A percentile compares a stretch with the other conserved stretches of the same genome.
phyloP scores from a whole-genome alignment of 2,329 filamentous ascomycete species.

The Hypoxylon sp. region DNA sequence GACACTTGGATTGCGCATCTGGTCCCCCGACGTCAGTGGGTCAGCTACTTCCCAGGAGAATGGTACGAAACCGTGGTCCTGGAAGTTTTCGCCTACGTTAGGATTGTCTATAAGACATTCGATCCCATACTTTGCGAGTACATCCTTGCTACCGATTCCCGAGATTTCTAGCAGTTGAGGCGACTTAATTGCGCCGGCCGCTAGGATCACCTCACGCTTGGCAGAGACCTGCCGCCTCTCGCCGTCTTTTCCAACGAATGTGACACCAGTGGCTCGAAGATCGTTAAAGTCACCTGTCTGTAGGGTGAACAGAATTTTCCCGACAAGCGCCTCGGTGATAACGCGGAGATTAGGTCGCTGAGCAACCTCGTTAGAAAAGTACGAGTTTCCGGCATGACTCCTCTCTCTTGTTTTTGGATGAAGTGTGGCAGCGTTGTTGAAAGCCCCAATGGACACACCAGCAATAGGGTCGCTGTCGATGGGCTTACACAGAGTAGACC shows the following conservation, averaged over 20 bases:
- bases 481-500: constrained; percentile 22
- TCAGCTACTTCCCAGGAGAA: constrained; percentile 37
- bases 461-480: constrained; percentile 32
- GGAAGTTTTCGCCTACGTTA: constrained; percentile 40
- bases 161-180: constrained; percentile 57
- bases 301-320: constrained; percentile 8
- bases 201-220: constrained; percentile 31
- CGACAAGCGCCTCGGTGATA: constrained; percentile 23
- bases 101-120: constrained; percentile 31
- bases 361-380: constrained; percentile 14
- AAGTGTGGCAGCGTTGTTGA: constrained; percentile 30
- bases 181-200: constrained; percentile 24
- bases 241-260: constrained; percentile 12
- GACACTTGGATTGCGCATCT: constrained; percentile 29
- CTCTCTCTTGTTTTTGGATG: constrained; percentile 25
- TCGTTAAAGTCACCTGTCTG: neutral
- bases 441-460: constrained; percentile 24
- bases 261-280: constrained; percentile 17
- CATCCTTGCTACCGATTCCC: constrained; percentile 46
- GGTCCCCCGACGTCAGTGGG: constrained; percentile 25
- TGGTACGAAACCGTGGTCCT: constrained; percentile 38
- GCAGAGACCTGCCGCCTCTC: constrained; percentile 15
- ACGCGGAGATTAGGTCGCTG: constrained; percentile 26
- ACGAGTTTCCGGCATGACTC: constrained; percentile 31
- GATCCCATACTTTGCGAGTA: constrained; percentile 36